These are phyloP conservation scores for Fusarium brachygibbosum DNA, from an alignment of 2,329 filamentous ascomycete genomes.

Conservation along the genomic window DNA sequence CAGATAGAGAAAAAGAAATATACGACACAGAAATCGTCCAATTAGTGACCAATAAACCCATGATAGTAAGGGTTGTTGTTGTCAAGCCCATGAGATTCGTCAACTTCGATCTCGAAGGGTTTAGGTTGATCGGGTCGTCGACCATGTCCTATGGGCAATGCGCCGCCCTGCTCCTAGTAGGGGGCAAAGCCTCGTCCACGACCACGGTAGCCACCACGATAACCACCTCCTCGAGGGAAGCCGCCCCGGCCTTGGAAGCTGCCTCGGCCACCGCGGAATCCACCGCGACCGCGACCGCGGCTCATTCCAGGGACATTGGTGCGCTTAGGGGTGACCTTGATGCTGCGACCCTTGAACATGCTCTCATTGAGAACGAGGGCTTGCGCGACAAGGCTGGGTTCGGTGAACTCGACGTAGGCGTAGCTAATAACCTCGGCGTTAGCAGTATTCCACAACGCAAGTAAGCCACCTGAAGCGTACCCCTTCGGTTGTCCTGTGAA, in stretches of 20 bases:
- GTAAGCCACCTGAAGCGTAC: constrained; percentile 64
- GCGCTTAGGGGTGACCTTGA: constrained; percentile 95
- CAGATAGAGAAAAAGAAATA: constrained; percentile 25
- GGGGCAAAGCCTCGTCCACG: constrained; percentile 74
- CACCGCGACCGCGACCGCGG: constrained; percentile 71
- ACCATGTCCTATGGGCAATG: constrained; percentile 36
- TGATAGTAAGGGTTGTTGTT: constrained; percentile 17
- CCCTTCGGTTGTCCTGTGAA: constrained; percentile 99
- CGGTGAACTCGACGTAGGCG: constrained; percentile 98
- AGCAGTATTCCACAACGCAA: constrained; percentile 16
- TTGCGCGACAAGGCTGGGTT: constrained; percentile 91
- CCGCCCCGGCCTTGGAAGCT: constrained; percentile 68
- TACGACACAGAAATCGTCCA: background rate
- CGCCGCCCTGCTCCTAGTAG: constrained; percentile 66
- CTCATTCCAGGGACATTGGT: constrained; percentile 97
- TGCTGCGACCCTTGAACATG: constrained; percentile 91
- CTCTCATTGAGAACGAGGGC: constrained; percentile 97
- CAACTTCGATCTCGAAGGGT: constrained; percentile 47
- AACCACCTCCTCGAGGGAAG: constrained; percentile 64
- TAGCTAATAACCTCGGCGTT: constrained; percentile 72
- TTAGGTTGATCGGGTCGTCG: constrained; percentile 37
- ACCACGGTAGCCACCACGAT: constrained; percentile 76
- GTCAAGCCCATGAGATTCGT: constrained; percentile 41
- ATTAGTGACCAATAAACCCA: constrained; percentile 29
- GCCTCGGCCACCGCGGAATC: constrained; percentile 61